A percentile compares a stretch with the other conserved stretches of the same genome.
These are phyloP conservation scores for Sclerospora graminicola DNA, from an alignment of 352 stramenopile genomes.

Conservation along the genomic window DNA sequence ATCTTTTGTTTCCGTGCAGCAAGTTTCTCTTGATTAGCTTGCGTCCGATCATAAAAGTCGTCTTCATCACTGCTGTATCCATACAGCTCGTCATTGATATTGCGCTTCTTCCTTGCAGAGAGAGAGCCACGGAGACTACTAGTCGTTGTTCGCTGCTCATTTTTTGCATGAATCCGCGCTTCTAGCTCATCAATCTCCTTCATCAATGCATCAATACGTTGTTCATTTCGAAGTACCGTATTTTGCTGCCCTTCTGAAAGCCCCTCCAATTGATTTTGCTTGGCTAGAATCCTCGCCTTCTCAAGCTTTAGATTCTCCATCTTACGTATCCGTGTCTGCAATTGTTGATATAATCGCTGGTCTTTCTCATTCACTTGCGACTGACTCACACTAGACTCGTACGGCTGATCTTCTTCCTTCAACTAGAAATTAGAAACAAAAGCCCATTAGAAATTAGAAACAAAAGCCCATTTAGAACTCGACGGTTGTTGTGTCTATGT, in stretches of 20 bases:
- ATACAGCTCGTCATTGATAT: conserved; percentile 28
- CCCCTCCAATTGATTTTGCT: conserved; percentile 51
- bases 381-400: conserved; percentile 39
- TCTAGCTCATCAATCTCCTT: conserved; percentile 63
- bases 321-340: conserved; percentile 74
- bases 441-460: no score
- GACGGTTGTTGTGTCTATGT: background rate
- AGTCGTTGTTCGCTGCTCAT: conserved; percentile 33
- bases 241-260: conserved; percentile 55
- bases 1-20: conserved; percentile 7
- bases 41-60: conserved; percentile 72
- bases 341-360: conserved; percentile 62
- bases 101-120: conserved; percentile 11
- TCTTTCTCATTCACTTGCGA: conserved; percentile 56
- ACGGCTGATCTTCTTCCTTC: conserved; percentile 41
- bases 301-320: conserved; percentile 74
- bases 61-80: conserved; percentile 64
- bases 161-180: conserved; percentile 40
- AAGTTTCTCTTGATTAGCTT: conserved; percentile 42
- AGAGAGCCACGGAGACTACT: background rate
- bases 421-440: conserved; percentile 17
- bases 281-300: conserved; percentile 52
- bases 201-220: conserved; percentile 40
- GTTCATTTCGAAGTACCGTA: conserved; percentile 48
- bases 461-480: no score